Percentiles rank a stretch among this genome's conserved stretches.
Conservation (phyloP, 192 early-diverging fungal species). For the Obelidium mucronatum region DNA sequence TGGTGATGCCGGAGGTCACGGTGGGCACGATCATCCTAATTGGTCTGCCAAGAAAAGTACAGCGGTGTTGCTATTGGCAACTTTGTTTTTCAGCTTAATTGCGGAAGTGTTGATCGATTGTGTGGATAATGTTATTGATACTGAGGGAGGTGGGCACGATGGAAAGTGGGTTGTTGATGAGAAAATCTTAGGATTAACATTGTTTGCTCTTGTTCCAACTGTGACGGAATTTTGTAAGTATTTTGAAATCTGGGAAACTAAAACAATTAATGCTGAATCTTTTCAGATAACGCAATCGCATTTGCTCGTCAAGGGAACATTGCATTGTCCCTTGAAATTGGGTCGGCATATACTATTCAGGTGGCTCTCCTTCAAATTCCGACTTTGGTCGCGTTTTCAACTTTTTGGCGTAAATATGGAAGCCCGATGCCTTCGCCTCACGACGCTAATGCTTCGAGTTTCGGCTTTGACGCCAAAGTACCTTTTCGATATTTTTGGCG, state of each 20-base stretch:
- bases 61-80: constrained; percentile 81
- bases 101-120: constrained; percentile 92
- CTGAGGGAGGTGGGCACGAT: constrained; percentile 31
- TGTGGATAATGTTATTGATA: constrained; percentile 80
- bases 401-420: constrained; percentile 37
- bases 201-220: constrained; percentile 95
- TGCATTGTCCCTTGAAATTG: constrained; percentile 86
- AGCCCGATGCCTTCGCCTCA: neutral
- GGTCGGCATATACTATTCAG: constrained; percentile 94
- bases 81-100: constrained; percentile 84
- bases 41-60: constrained; percentile 86
- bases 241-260: neutral
- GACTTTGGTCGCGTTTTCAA: constrained; percentile 84
- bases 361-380: constrained; percentile 96
- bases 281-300: constrained; percentile 78
- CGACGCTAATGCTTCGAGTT: neutral
- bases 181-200: constrained; percentile 90
- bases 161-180: constrained; percentile 67
- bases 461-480: neutral
- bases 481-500: constrained; percentile 15
- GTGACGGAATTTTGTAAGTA: constrained; percentile 86
- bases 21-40: constrained; percentile 91
- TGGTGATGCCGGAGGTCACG: constrained; percentile 68
- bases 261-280: constrained; percentile 11
- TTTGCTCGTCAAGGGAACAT: constrained; percentile 91